These are phyloP conservation scores for Ceratobasidium sp. DNA, from an alignment of 1,284 basidiomycete species.

Conservation along the genomic window DNA sequence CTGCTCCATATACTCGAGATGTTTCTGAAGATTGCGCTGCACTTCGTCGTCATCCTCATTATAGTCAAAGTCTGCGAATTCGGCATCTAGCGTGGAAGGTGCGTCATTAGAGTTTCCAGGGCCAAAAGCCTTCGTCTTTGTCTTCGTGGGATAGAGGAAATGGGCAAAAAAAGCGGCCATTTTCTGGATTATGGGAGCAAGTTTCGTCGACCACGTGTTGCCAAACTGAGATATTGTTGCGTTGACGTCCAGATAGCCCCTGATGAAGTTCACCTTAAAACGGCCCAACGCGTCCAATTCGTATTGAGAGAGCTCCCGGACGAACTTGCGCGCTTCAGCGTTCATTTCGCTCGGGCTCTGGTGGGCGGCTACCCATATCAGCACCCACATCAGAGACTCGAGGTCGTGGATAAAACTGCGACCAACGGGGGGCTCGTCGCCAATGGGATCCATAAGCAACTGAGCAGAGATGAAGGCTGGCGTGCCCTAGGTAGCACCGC, in stretches of 20 bases:
- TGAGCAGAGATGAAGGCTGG: too few species aligned
- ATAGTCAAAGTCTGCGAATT: too few species aligned
- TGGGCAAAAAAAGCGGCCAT: too few species aligned
- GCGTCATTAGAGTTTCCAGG: too few species aligned
- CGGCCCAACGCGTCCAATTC: not conserved
- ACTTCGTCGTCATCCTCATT: too few species aligned
- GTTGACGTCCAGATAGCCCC: not conserved
- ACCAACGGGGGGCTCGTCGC: not conserved
- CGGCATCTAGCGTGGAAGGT: too few species aligned
- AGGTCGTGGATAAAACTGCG: constrained; percentile 13
- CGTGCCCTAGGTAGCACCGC: too few species aligned
- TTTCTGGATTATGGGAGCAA: too few species aligned
- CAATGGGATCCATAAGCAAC: not conserved
- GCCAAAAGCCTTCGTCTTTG: too few species aligned
- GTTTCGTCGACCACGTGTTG: not conserved
- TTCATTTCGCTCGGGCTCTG: not conserved
- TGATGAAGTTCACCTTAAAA: not conserved
- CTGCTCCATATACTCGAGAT: too few species aligned
- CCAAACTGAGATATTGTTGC: not conserved
- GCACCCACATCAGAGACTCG: constrained; percentile 6
- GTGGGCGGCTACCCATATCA: not conserved
- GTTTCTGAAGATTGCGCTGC: too few species aligned
- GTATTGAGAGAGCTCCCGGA: not conserved
- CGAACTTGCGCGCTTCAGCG: not conserved
- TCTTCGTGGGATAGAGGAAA: too few species aligned